Conservation (phyloP, 495 filamentous ascomycete species). For the Talaromyces thailandensis region DNA sequence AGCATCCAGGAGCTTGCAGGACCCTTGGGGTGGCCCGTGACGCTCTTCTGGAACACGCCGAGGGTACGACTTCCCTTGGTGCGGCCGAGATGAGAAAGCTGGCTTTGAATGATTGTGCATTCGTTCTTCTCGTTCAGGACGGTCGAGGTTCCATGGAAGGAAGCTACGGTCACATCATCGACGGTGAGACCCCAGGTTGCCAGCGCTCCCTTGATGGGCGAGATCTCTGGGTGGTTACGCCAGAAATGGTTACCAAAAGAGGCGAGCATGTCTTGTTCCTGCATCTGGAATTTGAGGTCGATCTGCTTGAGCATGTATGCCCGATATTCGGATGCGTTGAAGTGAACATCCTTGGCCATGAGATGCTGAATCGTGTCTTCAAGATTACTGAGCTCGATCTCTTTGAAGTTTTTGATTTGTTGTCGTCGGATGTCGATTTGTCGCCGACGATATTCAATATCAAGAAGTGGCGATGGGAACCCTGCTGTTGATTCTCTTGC, state of each 20-base stretch:
- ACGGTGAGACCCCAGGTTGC: conserved; percentile 13
- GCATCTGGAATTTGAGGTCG: not conserved
- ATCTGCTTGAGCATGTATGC: not conserved
- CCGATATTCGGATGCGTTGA: not conserved
- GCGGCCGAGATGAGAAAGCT: conserved; percentile 12
- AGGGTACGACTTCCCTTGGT: conserved; percentile 9
- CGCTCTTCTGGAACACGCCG: conserved; percentile 10
- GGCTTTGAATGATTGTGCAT: conserved; percentile 8
- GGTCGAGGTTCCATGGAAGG: conserved; percentile 19
- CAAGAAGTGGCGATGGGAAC: conserved; percentile 8
- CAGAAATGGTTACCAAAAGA: conserved; percentile 13
- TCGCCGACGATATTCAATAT: conserved; percentile 11
- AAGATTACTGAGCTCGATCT: not conserved
- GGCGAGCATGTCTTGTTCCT: not conserved
- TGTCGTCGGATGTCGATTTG: not conserved
- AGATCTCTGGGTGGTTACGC: conserved; percentile 8
- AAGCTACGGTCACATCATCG: conserved; percentile 15
- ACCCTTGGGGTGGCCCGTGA: conserved; percentile 21
- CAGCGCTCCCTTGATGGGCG: conserved; percentile 13
- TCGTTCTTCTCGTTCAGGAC: conserved; percentile 17
- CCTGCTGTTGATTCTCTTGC: conserved; percentile 7
- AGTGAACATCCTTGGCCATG: not conserved
- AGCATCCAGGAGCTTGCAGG: conserved; percentile 18
- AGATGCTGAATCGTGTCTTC: not conserved
- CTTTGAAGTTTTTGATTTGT: not conserved